A percentile compares a stretch with the other conserved stretches of the same genome.
Evolutionary conservation across 768 basidiomycete genomes (phyloP).

Genomic region (Auriculariales sp.): DNA sequence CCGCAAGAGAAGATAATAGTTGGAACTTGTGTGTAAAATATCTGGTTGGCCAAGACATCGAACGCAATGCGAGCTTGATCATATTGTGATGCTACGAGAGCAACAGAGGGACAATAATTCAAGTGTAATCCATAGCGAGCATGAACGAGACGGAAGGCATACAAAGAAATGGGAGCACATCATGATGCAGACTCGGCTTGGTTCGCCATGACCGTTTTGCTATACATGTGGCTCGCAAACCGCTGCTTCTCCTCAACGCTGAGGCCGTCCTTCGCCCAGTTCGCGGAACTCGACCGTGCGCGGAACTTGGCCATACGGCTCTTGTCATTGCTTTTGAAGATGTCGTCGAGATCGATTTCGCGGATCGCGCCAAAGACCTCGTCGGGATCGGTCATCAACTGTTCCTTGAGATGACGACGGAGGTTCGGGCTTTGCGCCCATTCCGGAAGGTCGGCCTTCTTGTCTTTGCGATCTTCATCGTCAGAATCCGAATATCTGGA

Average conservation of each 20-base stretch:
- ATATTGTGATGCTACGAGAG: too few relatives aligned
- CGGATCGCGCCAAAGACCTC: conserved; percentile 84
- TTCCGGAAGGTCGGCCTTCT: conserved; percentile 58
- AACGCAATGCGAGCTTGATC: too few relatives aligned
- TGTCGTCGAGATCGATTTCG: conserved; percentile 82
- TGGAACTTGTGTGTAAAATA: too few relatives aligned
- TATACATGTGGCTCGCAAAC: conserved; percentile 88
- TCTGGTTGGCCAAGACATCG: too few relatives aligned
- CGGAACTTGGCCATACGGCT: conserved; percentile 67
- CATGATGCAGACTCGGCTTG: too few relatives aligned
- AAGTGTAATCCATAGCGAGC: too few relatives aligned
- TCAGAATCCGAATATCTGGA: conserved; percentile 97
- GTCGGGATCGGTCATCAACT: conserved; percentile 80
- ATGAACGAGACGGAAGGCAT: too few relatives aligned
- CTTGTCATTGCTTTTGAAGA: conserved; percentile 50
- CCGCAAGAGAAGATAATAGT: too few relatives aligned
- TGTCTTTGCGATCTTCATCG: conserved; percentile 66
- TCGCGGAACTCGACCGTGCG: conserved; percentile 84
- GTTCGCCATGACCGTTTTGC: too few relatives aligned
- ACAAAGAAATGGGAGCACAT: too few relatives aligned
- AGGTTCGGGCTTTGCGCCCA: conserved; percentile 93
- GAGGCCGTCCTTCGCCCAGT: conserved; percentile 83
- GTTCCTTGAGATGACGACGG: conserved; percentile 58
- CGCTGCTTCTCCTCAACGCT: conserved; percentile 74
- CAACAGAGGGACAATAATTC: too few relatives aligned